Conservation (phyloP, 2,329 filamentous ascomycete species). For the Akanthomyces dipterigenus region DNA sequence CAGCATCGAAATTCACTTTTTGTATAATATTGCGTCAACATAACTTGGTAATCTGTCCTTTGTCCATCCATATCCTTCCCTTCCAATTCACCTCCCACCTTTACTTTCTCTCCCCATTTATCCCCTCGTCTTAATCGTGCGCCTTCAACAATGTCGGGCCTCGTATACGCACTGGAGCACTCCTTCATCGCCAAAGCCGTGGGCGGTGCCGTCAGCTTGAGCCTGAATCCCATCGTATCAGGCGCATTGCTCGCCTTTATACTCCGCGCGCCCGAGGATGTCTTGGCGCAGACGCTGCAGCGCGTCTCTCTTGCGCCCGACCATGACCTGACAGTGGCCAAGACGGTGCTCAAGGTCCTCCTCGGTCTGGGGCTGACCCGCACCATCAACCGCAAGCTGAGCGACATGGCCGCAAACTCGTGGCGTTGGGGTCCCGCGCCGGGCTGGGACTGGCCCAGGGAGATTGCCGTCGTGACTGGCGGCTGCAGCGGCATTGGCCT, state of each 20-base stretch:
- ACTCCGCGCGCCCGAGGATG: neutral
- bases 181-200: constrained; percentile 1
- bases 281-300: neutral
- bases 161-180: constrained; percentile 3
- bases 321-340: constrained; percentile 4
- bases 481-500: constrained; percentile 65
- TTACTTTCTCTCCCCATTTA: neutral
- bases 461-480: constrained; percentile 61
- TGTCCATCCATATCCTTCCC: neutral
- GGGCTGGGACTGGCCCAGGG: constrained; percentile 17
- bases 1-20: too few relatives aligned
- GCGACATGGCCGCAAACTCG: constrained; percentile 13
- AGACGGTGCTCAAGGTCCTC: constrained; percentile 11
- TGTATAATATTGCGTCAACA: neutral
- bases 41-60: neutral
- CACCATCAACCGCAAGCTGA: constrained; percentile 14
- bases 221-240: constrained; percentile 3
- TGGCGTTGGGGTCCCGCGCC: constrained; percentile 8
- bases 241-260: constrained; percentile 4
- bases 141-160: neutral
- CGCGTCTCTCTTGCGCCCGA: constrained; percentile 4
- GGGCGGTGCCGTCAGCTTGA: neutral
- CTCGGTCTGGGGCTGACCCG: constrained; percentile 12
- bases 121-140: neutral
- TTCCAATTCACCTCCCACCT: too few relatives aligned